These are phyloP conservation scores for Candida pseudocylindracea DNA, from an alignment of 1,139 yeast species.

Conservation along the genomic window DNA sequence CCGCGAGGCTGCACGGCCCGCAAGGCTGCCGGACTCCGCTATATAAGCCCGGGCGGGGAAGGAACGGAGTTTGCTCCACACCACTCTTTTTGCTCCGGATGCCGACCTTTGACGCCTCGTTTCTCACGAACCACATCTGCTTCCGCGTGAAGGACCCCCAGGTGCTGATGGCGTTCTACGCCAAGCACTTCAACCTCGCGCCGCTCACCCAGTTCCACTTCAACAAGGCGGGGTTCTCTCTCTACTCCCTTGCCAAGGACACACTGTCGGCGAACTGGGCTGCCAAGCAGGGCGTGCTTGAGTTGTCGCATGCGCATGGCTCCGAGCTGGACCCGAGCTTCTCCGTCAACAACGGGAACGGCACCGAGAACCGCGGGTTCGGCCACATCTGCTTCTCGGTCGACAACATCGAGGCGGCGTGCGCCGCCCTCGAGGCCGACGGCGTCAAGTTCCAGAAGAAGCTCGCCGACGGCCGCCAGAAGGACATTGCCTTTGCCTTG, in stretches of 20 bases:
- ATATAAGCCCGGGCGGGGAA: too few species aligned
- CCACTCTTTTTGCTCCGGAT: too few species aligned
- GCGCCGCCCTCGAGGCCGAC: constrained; percentile 27
- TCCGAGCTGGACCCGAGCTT: constrained; percentile 37
- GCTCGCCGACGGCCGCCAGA: constrained; percentile 75
- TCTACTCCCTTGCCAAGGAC: constrained; percentile 48
- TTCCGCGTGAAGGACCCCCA: constrained; percentile 70
- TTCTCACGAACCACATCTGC: constrained; percentile 47
- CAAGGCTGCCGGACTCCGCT: too few species aligned
- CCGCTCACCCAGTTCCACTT: constrained; percentile 27
- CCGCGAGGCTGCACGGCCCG: too few species aligned
- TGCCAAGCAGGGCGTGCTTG: constrained; percentile 58
- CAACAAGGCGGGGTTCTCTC: constrained; percentile 32
- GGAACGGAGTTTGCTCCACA: too few species aligned
- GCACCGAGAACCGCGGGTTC: constrained; percentile 68
- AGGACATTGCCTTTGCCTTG: constrained; percentile 77
- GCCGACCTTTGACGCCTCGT: constrained; percentile 14
- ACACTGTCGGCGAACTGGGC: constrained; percentile 30
- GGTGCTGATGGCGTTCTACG: constrained; percentile 50
- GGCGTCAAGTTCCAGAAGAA: constrained; percentile 69
- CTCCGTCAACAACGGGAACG: constrained; percentile 60
- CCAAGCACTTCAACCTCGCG: constrained; percentile 54
- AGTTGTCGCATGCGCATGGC: constrained; percentile 67
- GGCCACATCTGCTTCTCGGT: constrained; percentile 87
- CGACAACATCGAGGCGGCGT: constrained; percentile 46